phyloP scores from a whole-genome alignment of 257 asterid genomes.

The Prunella vulgaris region DNA sequence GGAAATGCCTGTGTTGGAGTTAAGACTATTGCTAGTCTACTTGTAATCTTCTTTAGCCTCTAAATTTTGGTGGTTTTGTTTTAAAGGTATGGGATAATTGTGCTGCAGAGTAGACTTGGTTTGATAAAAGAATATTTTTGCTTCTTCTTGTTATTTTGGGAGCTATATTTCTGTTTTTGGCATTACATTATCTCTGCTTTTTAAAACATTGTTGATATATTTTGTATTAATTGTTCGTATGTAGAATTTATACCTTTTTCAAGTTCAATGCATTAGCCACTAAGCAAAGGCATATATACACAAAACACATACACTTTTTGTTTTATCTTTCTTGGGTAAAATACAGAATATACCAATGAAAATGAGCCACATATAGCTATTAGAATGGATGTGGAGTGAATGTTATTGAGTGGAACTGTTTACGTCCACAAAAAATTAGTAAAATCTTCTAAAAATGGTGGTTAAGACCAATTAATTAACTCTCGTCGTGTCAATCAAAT shows the following conservation, averaged over 20 bases:
- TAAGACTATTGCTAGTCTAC: not conserved
- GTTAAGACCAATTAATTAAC: too few species aligned
- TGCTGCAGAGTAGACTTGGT: not conserved
- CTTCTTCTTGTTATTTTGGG: not conserved
- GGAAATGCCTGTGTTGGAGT: not conserved
- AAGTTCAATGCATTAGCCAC: too few species aligned
- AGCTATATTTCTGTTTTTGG: not conserved
- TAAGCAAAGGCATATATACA: too few species aligned
- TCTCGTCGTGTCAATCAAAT: too few species aligned
- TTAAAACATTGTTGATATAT: not conserved
- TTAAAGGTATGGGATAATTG: not conserved
- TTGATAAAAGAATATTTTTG: slow-evolving; percentile 1
- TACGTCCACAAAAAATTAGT: too few species aligned
- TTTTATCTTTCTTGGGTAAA: too few species aligned
- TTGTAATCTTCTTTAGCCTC: not conserved
- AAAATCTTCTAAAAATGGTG: too few species aligned
- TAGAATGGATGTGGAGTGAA: too few species aligned
- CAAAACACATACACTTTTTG: too few species aligned
- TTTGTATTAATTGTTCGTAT: not conserved
- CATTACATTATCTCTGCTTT: not conserved
- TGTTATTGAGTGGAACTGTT: too few species aligned
- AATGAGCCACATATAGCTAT: too few species aligned
- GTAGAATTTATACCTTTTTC: not conserved
- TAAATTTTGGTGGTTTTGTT: not conserved
- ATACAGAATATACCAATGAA: too few species aligned